Conservation (phyloP, 176 grass and related monocot genomes). For the Rhipidocladum racemiflorum region DNA sequence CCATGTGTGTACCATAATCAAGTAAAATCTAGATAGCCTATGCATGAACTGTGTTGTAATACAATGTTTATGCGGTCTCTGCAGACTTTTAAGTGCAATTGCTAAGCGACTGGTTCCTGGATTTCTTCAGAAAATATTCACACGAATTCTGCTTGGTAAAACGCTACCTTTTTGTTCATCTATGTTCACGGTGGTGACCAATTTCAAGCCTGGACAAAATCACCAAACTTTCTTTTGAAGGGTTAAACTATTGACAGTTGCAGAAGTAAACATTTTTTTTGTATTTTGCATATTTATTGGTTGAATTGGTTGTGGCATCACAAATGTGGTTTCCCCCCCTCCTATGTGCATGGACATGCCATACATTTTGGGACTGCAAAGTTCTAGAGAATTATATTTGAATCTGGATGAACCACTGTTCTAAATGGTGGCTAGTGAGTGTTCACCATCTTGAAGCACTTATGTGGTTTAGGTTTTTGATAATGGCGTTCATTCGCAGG, state of each 20-base stretch:
- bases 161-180: neutral
- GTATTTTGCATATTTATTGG: neutral
- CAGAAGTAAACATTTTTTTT: slow-evolving; percentile 7
- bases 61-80: neutral
- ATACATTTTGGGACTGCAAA: neutral
- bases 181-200: neutral
- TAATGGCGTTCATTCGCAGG: neutral
- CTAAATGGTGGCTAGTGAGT: neutral
- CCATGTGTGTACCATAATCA: neutral
- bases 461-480: neutral
- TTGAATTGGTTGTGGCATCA: neutral
- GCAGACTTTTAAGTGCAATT: neutral
- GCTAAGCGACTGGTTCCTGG: neutral
- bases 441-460: neutral
- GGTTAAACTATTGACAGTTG: neutral
- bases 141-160: neutral
- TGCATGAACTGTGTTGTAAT: neutral
- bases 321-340: neutral
- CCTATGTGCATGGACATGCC: neutral
- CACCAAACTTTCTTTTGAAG: neutral
- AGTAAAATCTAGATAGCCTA: neutral
- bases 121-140: neutral
- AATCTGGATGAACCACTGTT: neutral
- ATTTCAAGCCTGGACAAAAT: neutral
- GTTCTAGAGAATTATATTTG: neutral